Evolutionary conservation across 2,329 filamentous ascomycete genomes (phyloP).

Genomic region (Ascochyta pisi): DNA sequence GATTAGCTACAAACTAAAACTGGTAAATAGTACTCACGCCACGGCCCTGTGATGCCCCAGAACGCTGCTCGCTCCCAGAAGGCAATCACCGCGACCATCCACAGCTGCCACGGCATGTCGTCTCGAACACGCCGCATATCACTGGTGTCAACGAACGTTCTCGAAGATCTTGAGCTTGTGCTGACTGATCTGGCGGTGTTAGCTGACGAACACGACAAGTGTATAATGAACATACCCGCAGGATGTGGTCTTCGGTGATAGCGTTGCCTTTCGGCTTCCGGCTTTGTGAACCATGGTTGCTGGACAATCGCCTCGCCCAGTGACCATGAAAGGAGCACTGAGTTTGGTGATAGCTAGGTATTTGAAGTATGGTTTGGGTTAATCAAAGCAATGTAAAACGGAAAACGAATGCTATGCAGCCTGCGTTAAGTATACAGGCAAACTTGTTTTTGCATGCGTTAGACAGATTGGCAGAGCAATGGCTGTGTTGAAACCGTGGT

Average conservation of each 20-base stretch:
- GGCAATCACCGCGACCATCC: slow-evolving; percentile 33
- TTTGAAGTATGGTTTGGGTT: no score
- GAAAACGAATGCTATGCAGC: slow-evolving; percentile 4
- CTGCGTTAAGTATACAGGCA: background rate
- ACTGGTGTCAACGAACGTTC: slow-evolving; percentile 7
- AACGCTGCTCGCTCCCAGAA: slow-evolving; percentile 40
- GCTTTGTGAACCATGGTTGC: slow-evolving; percentile 2
- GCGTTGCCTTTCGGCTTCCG: background rate
- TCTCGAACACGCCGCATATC: slow-evolving; percentile 31
- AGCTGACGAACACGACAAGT: background rate
- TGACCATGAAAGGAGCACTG: background rate
- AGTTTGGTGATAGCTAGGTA: no score
- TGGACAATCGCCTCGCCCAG: background rate
- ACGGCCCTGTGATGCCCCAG: slow-evolving; percentile 42
- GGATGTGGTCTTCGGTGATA: background rate
- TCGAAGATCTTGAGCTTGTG: slow-evolving; percentile 13
- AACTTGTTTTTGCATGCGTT: background rate
- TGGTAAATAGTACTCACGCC: slow-evolving; percentile 31
- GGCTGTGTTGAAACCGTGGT: slow-evolving; percentile 7
- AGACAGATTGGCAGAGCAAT: background rate
- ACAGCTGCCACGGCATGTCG: slow-evolving; percentile 32
- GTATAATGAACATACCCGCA: background rate
- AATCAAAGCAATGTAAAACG: background rate
- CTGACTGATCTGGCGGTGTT: slow-evolving; percentile 2
- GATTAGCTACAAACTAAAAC: slow-evolving; percentile 1